phyloP scores from a whole-genome alignment of 495 filamentous ascomycete species.

The Cenococcum geophilum region DNA sequence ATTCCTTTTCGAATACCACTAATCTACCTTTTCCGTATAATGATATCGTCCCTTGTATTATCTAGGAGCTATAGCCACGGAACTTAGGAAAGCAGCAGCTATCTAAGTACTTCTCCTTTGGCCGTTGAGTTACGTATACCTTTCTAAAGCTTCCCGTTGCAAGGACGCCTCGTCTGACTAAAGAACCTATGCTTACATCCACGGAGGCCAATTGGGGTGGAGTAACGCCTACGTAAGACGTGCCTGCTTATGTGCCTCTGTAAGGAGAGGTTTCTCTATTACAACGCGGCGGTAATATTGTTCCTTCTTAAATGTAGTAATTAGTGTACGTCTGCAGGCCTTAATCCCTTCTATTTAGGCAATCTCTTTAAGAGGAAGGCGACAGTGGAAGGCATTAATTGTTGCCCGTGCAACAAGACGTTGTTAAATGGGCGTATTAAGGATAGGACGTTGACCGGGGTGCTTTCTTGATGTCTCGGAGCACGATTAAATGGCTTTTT shows the following conservation, averaged over 20 bases:
- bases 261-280: not conserved
- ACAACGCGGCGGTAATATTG: not conserved
- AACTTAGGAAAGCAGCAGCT: not conserved
- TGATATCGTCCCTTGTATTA: not conserved
- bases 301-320: no score
- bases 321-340: not conserved
- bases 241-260: not conserved
- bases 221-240: not conserved
- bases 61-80: not conserved
- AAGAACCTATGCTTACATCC: not conserved
- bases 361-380: not conserved
- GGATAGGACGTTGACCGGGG: not conserved
- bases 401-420: not conserved
- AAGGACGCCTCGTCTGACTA: not conserved
- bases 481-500: no score
- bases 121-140: no score
- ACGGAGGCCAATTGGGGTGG: not conserved
- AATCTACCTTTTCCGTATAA: not conserved
- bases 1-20: not conserved
- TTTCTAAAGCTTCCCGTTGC: not conserved
- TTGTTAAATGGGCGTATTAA: not conserved
- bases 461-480: not conserved
- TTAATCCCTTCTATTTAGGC: not conserved
- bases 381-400: not conserved
- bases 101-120: not conserved